Base-by-base conservation (phyloP, 2,329 filamentous ascomycete species). In the Aspergillus eucalypticola region DNA sequence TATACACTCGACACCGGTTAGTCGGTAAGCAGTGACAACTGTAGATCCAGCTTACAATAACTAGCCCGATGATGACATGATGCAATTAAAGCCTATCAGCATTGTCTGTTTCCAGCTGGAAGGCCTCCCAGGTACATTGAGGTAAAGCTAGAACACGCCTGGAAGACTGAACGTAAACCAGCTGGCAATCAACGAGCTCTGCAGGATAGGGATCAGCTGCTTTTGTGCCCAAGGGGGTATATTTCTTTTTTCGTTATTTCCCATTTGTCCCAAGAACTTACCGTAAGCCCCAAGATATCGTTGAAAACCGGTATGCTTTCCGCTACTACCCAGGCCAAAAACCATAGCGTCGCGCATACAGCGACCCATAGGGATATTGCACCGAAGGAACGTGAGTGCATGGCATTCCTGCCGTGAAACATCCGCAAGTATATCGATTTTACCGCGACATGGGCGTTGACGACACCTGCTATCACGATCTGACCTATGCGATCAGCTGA, bases 221-320 rank as follows among this genome's bases (percentile, higher is more conserved):
- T 7, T 42, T 19, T 17, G n/a, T 10, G n/a, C n/a, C 39, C 3
- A 19, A 42, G 8, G 17, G n/a, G 29, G 29, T 32, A 32, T 8
- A 10, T 32, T 5, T 5, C 4, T 4, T 4, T 11, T 10, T 8
- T 32, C 10, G 1, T 5, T 13, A 5, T 13, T 35, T 13, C 32
- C 10, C 32, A 35, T 35, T 5, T 42, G 27, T 13, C 41, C 50
- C 10, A 41, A 27, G 8, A 50, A 57, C 60, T 44, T 70, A 72
- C 64, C 66, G 89, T 83, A 27, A 90, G 75, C 1, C 84, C 84
- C 15, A 91, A 76, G 10, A 90, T 75, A 57, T 86, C 81, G 65
- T 85, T 85, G 76, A 90, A 91, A 52, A 86, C 83, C 1, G 88
- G 88, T 3, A 91, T 86, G 0, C 83, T 84, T 71, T 88, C 85